phyloP scores from a whole-genome alignment of 2,329 filamentous ascomycete genomes.

The Acrocalymma vagum region DNA sequence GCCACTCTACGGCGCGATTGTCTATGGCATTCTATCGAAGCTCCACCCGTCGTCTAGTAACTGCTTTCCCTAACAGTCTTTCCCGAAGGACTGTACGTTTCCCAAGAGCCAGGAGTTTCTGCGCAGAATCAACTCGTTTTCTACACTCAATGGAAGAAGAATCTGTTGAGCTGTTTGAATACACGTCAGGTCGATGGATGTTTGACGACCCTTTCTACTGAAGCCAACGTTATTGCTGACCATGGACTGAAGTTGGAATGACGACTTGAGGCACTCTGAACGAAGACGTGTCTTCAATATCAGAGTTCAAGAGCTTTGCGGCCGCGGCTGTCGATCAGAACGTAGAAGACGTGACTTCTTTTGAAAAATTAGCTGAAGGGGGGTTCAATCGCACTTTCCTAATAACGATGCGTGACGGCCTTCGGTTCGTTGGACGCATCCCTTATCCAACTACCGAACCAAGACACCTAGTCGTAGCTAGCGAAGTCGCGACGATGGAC shows the following conservation, averaged over 20 bases:
- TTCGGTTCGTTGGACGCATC: constrained; percentile 32
- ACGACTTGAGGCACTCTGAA: constrained; percentile 24
- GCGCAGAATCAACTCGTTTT: constrained; percentile 12
- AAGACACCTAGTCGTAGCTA: constrained; percentile 39
- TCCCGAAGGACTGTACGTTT: neutral
- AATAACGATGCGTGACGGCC: constrained; percentile 33
- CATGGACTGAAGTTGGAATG: constrained; percentile 26
- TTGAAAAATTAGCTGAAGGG: constrained; percentile 36
- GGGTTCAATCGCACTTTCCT: constrained; percentile 36
- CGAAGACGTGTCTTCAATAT: constrained; percentile 26
- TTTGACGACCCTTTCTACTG: constrained; percentile 12
- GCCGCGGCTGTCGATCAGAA: constrained; percentile 31
- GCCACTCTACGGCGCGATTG: neutral
- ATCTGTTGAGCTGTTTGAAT: constrained; percentile 25
- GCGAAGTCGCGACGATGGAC: constrained; percentile 50
- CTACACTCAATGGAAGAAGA: constrained; percentile 14
- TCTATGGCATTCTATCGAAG: constrained; percentile 12
- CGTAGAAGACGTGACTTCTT: constrained; percentile 25
- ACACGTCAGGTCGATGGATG: constrained; percentile 34
- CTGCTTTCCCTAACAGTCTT: constrained; percentile 1
- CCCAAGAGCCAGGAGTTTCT: constrained; percentile 8
- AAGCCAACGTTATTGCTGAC: constrained; percentile 16
- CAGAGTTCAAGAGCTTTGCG: constrained; percentile 34
- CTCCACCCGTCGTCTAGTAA: constrained; percentile 1
- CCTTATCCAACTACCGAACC: constrained; percentile 33